Evolutionary conservation across 2,329 filamentous ascomycete species (phyloP).

Genomic region (Fusarium lateritium): DNA sequence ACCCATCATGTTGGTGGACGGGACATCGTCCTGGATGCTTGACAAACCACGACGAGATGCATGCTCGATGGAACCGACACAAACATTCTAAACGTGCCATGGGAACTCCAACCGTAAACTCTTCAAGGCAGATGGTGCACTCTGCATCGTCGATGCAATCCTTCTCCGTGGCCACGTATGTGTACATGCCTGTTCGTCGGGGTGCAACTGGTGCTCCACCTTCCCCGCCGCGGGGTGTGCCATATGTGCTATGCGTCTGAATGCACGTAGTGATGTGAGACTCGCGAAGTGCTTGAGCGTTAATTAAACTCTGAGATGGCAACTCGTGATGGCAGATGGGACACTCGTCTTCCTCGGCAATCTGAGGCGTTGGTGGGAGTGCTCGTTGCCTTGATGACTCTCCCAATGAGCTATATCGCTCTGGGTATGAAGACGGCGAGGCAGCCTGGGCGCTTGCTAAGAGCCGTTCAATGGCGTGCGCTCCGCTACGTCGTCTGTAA

Average conservation of each 20-base stretch:
- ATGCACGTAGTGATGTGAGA: conserved; percentile 73
- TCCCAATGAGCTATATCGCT: conserved; percentile 52
- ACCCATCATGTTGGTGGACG: conserved; percentile 75
- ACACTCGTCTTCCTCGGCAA: conserved; percentile 83
- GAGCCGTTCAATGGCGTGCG: conserved; percentile 58
- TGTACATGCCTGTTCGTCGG: conserved; percentile 73
- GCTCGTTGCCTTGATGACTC: conserved; percentile 57
- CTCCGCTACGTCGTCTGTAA: conserved; percentile 51
- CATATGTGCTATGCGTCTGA: conserved; percentile 66
- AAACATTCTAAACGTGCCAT: conserved; percentile 79
- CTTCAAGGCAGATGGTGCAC: conserved; percentile 78
- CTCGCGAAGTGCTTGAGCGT: conserved; percentile 70
- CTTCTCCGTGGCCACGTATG: conserved; percentile 76
- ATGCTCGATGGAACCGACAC: conserved; percentile 73
- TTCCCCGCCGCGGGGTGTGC: conserved; percentile 52
- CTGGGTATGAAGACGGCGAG: conserved; percentile 52
- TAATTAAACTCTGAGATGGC: conserved; percentile 68
- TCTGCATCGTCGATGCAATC: conserved; percentile 78
- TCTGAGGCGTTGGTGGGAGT: conserved; percentile 63
- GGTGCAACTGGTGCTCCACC: conserved; percentile 52
- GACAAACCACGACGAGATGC: conserved; percentile 75
- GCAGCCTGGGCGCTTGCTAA: conserved; percentile 55
- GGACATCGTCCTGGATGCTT: conserved; percentile 75
- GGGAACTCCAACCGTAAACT: conserved; percentile 72
- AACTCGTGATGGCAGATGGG: conserved; percentile 82